Conservation (phyloP, 2,329 filamentous ascomycete genomes). For the Gremmenia infestans region DNA sequence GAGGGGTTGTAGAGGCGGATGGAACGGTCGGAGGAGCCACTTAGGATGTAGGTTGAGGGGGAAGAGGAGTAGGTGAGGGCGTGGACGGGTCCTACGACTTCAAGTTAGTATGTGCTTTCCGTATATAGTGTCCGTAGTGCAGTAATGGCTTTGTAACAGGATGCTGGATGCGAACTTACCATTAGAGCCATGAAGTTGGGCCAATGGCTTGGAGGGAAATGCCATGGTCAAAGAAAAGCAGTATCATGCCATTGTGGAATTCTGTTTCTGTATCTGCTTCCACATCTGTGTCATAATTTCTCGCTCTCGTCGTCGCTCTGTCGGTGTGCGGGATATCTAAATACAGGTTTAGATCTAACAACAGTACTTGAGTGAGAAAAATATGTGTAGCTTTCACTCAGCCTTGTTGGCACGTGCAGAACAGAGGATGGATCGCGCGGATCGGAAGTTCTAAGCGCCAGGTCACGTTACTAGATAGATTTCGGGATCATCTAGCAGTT, state of each 20-base stretch:
- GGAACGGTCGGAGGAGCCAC: constrained; percentile 77
- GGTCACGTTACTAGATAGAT: no score
- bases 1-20: constrained; percentile 82
- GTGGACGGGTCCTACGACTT: constrained; percentile 59
- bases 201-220: constrained; percentile 43
- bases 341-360: no score
- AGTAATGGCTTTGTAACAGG: background rate
- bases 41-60: constrained; percentile 73
- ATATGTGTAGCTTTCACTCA: no score
- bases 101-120: background rate
- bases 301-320: no score
- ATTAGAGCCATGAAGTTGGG: constrained; percentile 54
- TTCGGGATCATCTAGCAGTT: no score
- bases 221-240: constrained; percentile 27
- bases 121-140: background rate
- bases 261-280: background rate
- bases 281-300: background rate
- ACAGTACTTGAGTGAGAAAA: no score
- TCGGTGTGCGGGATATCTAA: no score
- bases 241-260: background rate
- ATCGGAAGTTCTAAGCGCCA: no score
- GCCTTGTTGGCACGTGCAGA: no score
- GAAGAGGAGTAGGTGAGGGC: constrained; percentile 68
- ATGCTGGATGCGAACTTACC: constrained; percentile 37
- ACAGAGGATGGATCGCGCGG: no score